Conservation (phyloP, 805 yeast genomes). For the Saccharomyces paradoxus region DNA sequence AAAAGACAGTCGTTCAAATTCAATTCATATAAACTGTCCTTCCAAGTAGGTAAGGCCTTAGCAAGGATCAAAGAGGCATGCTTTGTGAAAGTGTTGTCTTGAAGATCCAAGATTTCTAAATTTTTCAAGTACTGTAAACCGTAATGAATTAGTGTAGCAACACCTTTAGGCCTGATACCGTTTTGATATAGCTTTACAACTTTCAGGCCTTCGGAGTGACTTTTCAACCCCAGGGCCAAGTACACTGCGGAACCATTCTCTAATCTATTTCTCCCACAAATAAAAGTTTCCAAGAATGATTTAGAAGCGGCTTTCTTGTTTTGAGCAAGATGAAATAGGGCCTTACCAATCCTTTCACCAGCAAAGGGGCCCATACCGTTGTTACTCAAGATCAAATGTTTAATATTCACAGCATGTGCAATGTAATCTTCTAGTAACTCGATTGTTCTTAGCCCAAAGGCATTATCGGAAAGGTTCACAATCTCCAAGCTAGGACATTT, state of each 20-base stretch:
- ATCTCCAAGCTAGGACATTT: constrained; percentile 60
- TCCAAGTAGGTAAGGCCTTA: constrained; percentile 54
- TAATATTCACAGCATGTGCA: constrained; percentile 64
- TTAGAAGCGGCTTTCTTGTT: constrained; percentile 46
- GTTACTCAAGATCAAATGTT: constrained; percentile 82
- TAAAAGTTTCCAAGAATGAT: constrained; percentile 65
- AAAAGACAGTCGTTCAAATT: constrained; percentile 84
- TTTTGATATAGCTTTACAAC: constrained; percentile 82
- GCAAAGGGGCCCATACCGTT: constrained; percentile 99
- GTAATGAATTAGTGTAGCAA: constrained; percentile 58
- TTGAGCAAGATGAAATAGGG: constrained; percentile 61
- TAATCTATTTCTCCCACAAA: constrained; percentile 94
- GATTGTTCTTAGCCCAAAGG: constrained; percentile 92
- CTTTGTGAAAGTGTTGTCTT: constrained; percentile 87
- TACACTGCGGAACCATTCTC: constrained; percentile 90
- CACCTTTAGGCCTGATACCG: constrained; percentile 94
- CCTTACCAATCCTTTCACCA: constrained; percentile 87
- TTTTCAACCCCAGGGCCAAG: constrained; percentile 76
- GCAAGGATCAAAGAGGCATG: constrained; percentile 62
- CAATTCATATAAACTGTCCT: constrained; percentile 54
- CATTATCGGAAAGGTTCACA: constrained; percentile 86
- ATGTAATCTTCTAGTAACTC: constrained; percentile 78
- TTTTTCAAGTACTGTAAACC: constrained; percentile 60
- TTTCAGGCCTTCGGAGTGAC: constrained; percentile 60
- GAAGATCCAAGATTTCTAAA: constrained; percentile 70